phyloP scores from a whole-genome alignment of 768 basidiomycete genomes.

The Russula brevipes region DNA sequence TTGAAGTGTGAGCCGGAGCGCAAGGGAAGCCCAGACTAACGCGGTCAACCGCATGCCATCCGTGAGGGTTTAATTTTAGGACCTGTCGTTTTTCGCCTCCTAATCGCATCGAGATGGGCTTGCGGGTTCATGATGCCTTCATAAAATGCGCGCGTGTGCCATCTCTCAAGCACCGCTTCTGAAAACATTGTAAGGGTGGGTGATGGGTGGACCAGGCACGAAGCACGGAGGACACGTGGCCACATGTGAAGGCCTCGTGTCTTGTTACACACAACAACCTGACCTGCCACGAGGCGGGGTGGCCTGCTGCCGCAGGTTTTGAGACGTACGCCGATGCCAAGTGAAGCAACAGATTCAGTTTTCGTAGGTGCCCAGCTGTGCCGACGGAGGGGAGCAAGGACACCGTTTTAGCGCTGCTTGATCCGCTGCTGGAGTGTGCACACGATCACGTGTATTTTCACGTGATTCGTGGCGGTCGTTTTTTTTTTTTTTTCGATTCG shows the following conservation, averaged over 20 bases:
- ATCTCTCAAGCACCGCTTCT: not conserved
- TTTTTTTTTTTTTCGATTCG: too few relatives aligned
- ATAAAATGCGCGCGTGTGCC: too few relatives aligned
- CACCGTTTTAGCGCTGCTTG: too few relatives aligned
- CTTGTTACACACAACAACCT: not conserved
- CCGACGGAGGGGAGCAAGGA: too few relatives aligned
- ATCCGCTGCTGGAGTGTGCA: too few relatives aligned
- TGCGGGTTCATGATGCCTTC: not conserved
- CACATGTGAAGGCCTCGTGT: slow-evolving; percentile 4
- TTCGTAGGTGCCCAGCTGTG: too few relatives aligned
- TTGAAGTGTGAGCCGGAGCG: not conserved
- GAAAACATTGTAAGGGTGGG: not conserved
- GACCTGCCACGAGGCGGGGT: not conserved
- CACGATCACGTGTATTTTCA: too few relatives aligned
- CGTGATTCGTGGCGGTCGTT: too few relatives aligned
- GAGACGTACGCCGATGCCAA: not conserved
- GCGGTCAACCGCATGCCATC: not conserved
- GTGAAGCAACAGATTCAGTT: too few relatives aligned
- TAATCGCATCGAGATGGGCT: too few relatives aligned
- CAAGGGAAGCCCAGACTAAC: not conserved
- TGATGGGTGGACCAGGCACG: not conserved
- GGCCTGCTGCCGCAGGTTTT: not conserved
- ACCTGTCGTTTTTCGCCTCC: not conserved
- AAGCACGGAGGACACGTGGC: slow-evolving; percentile 1
- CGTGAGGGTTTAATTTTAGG: slow-evolving; percentile 8